Base-by-base conservation (phyloP, 2,329 filamentous ascomycete genomes). In the Lomentospora prolificans region DNA sequence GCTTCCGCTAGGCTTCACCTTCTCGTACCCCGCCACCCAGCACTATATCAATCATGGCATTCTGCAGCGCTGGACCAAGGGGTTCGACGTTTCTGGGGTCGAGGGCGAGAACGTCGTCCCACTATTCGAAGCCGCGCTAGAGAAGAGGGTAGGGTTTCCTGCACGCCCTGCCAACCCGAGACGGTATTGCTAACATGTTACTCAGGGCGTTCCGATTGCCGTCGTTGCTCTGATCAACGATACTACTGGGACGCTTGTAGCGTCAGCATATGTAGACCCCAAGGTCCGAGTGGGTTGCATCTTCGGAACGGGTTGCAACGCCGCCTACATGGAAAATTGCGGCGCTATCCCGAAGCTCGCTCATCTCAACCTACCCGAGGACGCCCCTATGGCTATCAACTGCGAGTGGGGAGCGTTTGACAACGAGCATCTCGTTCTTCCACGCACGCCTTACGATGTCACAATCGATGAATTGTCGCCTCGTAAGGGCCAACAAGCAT, bases 321-420 rank as follows among this genome's bases (percentile, higher is more conserved):
- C 92, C 41, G 94, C 94, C 39, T 99, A 99, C 75, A 95, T 99
- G 87, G 94, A 99, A 72, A 74, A 95, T 65, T 89, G 83, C 61
- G 90, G 90, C 61, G 89, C 86, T 10, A 90, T 99, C 61, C 92
- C 91, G 61, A 99, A 99, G 78, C 82, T 99, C 55, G 89, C 87
- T 9, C 84, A 96, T 73, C 81, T 95, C 78, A 94, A 95, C 65
- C 81, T 97, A 36, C 87, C 90, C 52, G 77, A 89, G 0, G 85
- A 94, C 59, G 84, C 84, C 58, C 90, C 86, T 50, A 95, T 96
- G 79, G 90, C 90, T 54, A 96, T 97, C 75, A 96, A 96, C 77
- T 96, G 91, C 75, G 92, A 97, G 71, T 96, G 91, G 81, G 92
- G 92, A 61, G 91, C 92, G 31, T 96, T 97, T 66, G 92, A 96